These are phyloP conservation scores for Ogataea neopini DNA, from an alignment of 805 yeast species.

Conservation along the genomic window DNA sequence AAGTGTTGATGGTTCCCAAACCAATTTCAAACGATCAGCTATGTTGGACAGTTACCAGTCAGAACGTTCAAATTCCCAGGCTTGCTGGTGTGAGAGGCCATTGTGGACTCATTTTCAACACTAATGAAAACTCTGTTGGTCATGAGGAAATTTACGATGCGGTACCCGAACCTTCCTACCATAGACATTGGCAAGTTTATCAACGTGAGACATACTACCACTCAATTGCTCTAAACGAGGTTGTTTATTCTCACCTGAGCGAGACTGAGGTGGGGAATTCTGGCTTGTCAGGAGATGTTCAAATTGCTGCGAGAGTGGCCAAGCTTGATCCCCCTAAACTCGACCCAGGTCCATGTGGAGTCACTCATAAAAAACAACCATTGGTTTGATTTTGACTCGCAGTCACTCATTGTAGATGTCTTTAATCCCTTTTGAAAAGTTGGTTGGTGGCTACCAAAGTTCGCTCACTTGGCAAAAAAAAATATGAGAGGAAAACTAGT, in stretches of 20 bases:
- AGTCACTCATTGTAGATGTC: too few relatives aligned
- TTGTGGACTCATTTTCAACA: neutral
- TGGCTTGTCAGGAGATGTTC: neutral
- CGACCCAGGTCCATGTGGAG: neutral
- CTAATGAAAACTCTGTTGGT: neutral
- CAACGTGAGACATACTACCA: neutral
- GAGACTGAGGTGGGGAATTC: neutral
- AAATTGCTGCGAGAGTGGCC: neutral
- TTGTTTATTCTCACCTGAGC: neutral
- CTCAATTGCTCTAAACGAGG: neutral
- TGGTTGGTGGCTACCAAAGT: too few relatives aligned
- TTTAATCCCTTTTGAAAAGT: too few relatives aligned
- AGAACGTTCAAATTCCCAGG: neutral
- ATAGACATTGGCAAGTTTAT: neutral
- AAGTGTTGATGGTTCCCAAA: neutral
- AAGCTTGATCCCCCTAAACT: neutral
- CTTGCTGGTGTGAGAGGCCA: neutral
- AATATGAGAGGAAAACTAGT: too few relatives aligned
- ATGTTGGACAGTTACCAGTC: neutral
- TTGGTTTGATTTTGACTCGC: too few relatives aligned
- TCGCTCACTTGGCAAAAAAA: too few relatives aligned
- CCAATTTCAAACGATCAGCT: neutral
- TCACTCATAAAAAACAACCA: too few relatives aligned
- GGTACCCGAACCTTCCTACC: neutral
- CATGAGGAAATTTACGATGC: neutral